A percentile compares a stretch with the other conserved stretches of the same genome.
Conservation (phyloP, 345 rosid genomes). For the Gossypium stocksii region DNA sequence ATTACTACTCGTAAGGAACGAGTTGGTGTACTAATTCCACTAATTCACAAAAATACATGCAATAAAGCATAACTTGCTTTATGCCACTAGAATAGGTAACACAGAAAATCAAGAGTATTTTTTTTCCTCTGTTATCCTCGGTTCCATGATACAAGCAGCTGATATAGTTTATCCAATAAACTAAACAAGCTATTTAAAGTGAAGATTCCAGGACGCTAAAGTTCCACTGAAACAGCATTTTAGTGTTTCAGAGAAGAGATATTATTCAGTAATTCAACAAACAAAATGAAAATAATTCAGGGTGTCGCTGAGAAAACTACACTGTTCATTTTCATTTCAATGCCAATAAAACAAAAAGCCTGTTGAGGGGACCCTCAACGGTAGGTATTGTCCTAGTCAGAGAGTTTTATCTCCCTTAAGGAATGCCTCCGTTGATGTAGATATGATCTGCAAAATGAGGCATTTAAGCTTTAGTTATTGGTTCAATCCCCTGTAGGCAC, state of each 20-base stretch:
- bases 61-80: background rate
- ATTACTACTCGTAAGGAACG: background rate
- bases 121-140: background rate
- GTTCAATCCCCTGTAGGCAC: too few relatives aligned
- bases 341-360: too few relatives aligned
- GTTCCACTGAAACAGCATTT: background rate
- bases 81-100: background rate
- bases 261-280: background rate
- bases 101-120: background rate
- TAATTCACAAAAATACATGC: background rate
- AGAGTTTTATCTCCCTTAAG: too few relatives aligned
- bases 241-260: background rate
- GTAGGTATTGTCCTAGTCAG: too few relatives aligned
- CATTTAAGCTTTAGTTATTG: too few relatives aligned
- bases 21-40: background rate
- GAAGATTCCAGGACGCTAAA: background rate
- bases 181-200: background rate
- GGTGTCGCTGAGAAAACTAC: background rate
- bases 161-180: background rate
- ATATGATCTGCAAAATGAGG: too few relatives aligned
- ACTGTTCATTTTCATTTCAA: background rate
- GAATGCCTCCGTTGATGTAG: too few relatives aligned
- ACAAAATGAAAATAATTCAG: background rate
- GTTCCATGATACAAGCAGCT: background rate
- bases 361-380: too few relatives aligned